Percentiles rank a stretch among this genome's conserved stretches.
Evolutionary conservation across 1,139 yeast genomes (phyloP).

Genomic region (Tardiomyces depauwii): DNA sequence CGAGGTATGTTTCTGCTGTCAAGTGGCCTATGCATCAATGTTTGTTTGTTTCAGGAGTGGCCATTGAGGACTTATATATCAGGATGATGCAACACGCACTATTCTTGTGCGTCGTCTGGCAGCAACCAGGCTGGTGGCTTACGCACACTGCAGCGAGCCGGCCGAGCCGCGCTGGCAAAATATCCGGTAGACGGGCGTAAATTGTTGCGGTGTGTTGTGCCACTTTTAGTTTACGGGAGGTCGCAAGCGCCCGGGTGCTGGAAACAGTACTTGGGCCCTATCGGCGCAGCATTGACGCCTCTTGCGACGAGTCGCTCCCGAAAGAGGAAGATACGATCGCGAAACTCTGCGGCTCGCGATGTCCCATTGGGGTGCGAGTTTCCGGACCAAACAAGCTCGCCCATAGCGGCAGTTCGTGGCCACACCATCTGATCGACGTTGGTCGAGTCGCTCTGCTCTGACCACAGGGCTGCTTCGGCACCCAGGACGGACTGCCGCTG

Average conservation of each 20-base stretch:
- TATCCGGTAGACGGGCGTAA: no score
- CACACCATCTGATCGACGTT: slow-evolving; percentile 33
- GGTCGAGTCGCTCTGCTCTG: slow-evolving; percentile 33
- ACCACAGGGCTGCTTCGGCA: slow-evolving; percentile 38
- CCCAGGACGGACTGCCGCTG: slow-evolving; percentile 32
- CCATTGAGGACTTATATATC: no score
- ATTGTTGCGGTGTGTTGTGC: no score
- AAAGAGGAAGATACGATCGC: slow-evolving; percentile 34
- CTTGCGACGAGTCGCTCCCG: slow-evolving; percentile 34
- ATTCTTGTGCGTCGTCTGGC: no score
- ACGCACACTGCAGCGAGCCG: no score
- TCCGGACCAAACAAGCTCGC: slow-evolving; percentile 36
- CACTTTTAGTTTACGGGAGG: slow-evolving; percentile 5
- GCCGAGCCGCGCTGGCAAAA: no score
- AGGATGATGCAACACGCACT: no score
- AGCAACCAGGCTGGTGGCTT: no score
- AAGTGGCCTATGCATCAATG: no score
- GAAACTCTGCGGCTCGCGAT: slow-evolving; percentile 20
- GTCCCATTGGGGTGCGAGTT: slow-evolving; percentile 15
- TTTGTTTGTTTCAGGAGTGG: no score
- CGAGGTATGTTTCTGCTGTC: no score
- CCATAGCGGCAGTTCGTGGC: slow-evolving; percentile 41
- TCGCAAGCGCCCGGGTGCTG: slow-evolving; percentile 35
- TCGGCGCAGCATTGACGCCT: slow-evolving; percentile 32
- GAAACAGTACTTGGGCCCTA: slow-evolving; percentile 34